Base-by-base conservation (phyloP, 192 early-diverging fungal genomes). In the Rhizophagus clarus region DNA sequence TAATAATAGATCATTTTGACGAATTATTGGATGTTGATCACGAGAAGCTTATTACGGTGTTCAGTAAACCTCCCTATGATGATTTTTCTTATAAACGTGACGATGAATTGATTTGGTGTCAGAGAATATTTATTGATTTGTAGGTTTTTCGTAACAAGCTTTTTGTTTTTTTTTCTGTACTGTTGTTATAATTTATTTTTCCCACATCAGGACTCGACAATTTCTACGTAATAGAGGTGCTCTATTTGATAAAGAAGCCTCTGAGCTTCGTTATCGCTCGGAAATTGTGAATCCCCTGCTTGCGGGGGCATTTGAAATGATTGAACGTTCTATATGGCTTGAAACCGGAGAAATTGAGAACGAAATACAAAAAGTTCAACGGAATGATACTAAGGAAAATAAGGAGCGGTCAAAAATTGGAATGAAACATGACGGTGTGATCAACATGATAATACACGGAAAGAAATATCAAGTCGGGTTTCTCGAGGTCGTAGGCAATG, bases 181-280 rank as follows among this genome's bases (percentile, higher is more conserved):
- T 74, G 40, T 51, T n/a, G n/a, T 74, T 74, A 74, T 74, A 74
- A 51, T 22, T 60, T 74, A 74, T 74, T 51, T 74, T 74, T 74
- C 51, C 51, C 51, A 74, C 10, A 26, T 51, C 47, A 74, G 51
- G 51, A 74, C 47, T 56, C 24, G 45, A 51, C 49, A 74, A 51
- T 74, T 74, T 74, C 24, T 74, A 74, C 26, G 51, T 51, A 74
- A 61, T 32, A 74, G 73, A 74, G 10, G 51, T 51, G 22, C 73
- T 61, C 28, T 74, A 74, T 74, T 74, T 74, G 45, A 74, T 74
- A 61, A 74, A 24, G 47, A 74, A 28, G 72, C 72, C 49, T 74
- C 29, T 60, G 47, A 74, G 11, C 26, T 26, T 74, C n/a, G n/a
- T n/a, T 74, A 74, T 74, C 47, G 4, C n/a, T 74, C 24, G 24